Base-by-base conservation (phyloP, 202 grass and related monocot species). In the Carex arenaria region DNA sequence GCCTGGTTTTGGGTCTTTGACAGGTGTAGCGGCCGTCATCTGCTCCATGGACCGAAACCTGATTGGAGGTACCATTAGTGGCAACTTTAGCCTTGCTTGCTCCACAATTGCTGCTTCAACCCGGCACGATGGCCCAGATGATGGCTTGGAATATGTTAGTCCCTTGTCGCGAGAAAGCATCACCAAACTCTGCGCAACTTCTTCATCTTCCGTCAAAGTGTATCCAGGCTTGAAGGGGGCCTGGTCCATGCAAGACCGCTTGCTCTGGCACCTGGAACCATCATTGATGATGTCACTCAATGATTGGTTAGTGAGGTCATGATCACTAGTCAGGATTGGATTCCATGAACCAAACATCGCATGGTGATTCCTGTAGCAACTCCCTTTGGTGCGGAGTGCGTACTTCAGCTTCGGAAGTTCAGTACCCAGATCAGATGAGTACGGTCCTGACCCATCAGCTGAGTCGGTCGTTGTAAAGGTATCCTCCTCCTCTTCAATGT, bases 341-440 rank as follows among this genome's bases (percentile, higher is more conserved):
- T 97, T 91, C 92, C 92, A 97, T 1, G 92, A 92, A 15, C 80
- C 80, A 75, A 94, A 91, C 84, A 92, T 86, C 79, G 81, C 38
- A 14, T 83, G 82, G 42, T 87, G 90, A 56, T 23, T 91, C 78
- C 82, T 92, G 7, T 71, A 77, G 32, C 85, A 86, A 4, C 72
- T 84, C 8, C 81, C 79, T 22, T 92, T 91, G 78, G 88, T 81
- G 30, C 92, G 92, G 73, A 92, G 87, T 14, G 87, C 63, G 84
- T 92, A 91, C 83, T 89, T 92, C 8, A 87, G 51, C 61, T 88
- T 65, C 5, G 73, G 18, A 52, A 38, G 15, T 87, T 85, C 45
- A 43, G 61, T 2, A 83, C 68, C 56, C 0, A 55, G 78, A 74
- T 80, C 51, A 14, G 77, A 84, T 52, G 42, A 61, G 87, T 17